Conservation (phyloP, 1,139 yeast species). For the Geotrichum candidum region DNA sequence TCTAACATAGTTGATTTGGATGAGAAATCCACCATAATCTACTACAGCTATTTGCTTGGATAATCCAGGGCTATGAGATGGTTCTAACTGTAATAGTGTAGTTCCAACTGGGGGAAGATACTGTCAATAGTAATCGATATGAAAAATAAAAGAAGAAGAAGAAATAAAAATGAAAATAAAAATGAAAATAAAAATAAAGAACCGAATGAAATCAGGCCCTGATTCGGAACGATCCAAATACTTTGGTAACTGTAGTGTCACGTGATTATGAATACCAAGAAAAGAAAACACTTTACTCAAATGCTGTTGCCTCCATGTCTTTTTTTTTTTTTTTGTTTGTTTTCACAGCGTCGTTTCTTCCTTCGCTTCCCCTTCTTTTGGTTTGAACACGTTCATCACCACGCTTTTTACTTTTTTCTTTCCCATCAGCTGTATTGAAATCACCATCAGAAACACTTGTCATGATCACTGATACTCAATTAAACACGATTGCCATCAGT, state of each 20-base stretch:
- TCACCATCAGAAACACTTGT: conserved; percentile 41
- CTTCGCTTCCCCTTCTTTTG: not conserved
- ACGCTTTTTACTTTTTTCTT: not conserved
- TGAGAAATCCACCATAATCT: not conserved
- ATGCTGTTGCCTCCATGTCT: no score
- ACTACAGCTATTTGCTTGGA: not conserved
- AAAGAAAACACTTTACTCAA: no score
- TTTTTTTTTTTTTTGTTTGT: no score
- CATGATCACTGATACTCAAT: conserved; percentile 80
- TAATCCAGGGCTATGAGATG: not conserved
- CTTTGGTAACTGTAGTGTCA: not conserved
- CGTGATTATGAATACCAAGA: not conserved
- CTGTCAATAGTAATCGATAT: not conserved
- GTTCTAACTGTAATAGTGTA: not conserved
- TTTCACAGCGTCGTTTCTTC: not conserved
- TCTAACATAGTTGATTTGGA: not conserved
- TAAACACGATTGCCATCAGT: conserved; percentile 65
- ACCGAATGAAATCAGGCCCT: not conserved
- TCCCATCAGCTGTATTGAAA: conserved; percentile 21
- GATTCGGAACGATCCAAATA: not conserved
- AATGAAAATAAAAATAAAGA: not conserved
- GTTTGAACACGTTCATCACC: not conserved
- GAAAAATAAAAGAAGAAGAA: not conserved
- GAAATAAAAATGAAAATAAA: not conserved
- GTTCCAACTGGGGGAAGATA: not conserved